Base-by-base conservation (phyloP, 768 basidiomycete genomes). In the Mycena galericulata region DNA sequence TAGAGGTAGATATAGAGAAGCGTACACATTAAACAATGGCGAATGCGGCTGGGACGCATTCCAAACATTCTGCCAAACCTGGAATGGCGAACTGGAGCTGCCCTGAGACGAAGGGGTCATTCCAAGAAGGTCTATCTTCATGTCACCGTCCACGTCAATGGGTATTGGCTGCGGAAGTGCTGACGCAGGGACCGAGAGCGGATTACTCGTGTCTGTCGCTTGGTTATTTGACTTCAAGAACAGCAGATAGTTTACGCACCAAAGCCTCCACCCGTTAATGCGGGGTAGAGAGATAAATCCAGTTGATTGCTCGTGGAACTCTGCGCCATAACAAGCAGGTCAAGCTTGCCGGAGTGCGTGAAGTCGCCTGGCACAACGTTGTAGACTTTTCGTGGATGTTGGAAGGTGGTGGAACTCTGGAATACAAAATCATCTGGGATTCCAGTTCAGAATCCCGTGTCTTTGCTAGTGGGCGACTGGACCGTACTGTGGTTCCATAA, bases 291-390 rank as follows among this genome's bases (percentile, higher is more conserved):
- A 17, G 82, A 82, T 80, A 97, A 86, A 32, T 90, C 88, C 38
- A 95, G 77, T 62, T 86, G 87, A 68, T 74, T 83, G 56, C 71
- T 83, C 46, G 73, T 82, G 55, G 75, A 78, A 69, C 86, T 84
- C 62, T 89, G 83, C 46, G 90, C 88, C 93, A 98, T 96, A 50
- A 99, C 88, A 2, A 99, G 88, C 2, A 98, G 75, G 79, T 99
- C 98, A 5, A 99, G 85, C 73, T 89, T 91, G 32, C 98, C 98
- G 63, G 96, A 92, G 75, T 96, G 93, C 27, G 96, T 93, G 75
- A 93, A 98, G 80, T 99, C 98, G 24, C 94, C 95, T 0, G 97
- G 96, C 12, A 99, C 88, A 56, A 97, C 90, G 75, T 98, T 98
- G 67, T 88, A 81, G 24, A 98, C 84, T 32, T 82, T 84, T 29